Evolutionary conservation across 2,329 filamentous ascomycete genomes (phyloP).

Genomic region (Stachybotrys echinatus): DNA sequence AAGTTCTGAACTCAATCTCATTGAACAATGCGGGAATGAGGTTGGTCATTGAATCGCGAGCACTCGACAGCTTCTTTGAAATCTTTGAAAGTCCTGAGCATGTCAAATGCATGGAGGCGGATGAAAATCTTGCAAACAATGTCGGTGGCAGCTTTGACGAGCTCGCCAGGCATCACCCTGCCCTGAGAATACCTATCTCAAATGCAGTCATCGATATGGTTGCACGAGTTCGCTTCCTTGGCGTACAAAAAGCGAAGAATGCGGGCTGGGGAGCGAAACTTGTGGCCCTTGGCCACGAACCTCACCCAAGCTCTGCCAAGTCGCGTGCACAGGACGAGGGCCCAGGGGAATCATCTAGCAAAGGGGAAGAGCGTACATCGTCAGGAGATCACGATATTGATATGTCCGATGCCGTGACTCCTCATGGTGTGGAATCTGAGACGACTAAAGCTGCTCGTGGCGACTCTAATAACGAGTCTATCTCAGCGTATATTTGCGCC

Average conservation of each 20-base stretch:
- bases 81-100: conserved; percentile 94
- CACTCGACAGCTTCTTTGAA: conserved; percentile 83
- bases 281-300: conserved; percentile 41
- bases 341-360: conserved; percentile 23
- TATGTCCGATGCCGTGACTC: conserved; percentile 52
- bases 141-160: conserved; percentile 90
- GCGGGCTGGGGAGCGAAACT: conserved; percentile 76
- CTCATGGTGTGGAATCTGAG: conserved; percentile 9
- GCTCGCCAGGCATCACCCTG: conserved; percentile 86
- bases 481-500: conserved; percentile 69
- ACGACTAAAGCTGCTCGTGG: conserved; percentile 9
- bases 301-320: conserved; percentile 46
- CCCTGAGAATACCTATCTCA: conserved; percentile 72
- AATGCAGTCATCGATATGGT: conserved; percentile 88
- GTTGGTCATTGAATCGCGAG: conserved; percentile 77
- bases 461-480: conserved; percentile 25
- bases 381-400: conserved; percentile 53
- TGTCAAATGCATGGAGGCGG: conserved; percentile 75
- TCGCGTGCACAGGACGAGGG: conserved; percentile 48
- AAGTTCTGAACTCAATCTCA: conserved; percentile 89
- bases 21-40: conserved; percentile 83
- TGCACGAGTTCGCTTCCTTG: conserved; percentile 70
- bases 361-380: conserved; percentile 23
- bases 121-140: conserved; percentile 62
- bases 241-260: conserved; percentile 61